Percentiles rank a stretch among this genome's conserved stretches.
Conservation (phyloP, 805 yeast species). For the Teunomyces gatunensis region DNA sequence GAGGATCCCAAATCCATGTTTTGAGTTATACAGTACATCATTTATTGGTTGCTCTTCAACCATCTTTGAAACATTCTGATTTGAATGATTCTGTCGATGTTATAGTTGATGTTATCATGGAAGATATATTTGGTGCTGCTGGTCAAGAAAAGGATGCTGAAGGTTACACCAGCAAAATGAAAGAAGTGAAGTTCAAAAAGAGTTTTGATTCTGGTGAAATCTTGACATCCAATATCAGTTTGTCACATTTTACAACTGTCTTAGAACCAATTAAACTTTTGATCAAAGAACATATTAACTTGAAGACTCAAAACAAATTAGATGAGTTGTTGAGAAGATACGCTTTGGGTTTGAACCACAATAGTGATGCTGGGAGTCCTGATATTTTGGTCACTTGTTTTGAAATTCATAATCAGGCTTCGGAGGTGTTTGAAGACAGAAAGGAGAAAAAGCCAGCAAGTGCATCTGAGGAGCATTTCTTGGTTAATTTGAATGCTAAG, state of each 20-base stretch:
- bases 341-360: conserved; percentile 75
- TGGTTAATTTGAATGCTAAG: conserved; percentile 69
- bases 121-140: conserved; percentile 86
- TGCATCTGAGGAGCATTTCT: conserved; percentile 59
- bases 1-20: conserved; percentile 94
- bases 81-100: conserved; percentile 63
- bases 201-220: conserved; percentile 86
- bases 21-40: conserved; percentile 84
- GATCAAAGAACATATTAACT: conserved; percentile 59
- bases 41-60: conserved; percentile 54
- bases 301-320: conserved; percentile 68
- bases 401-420: conserved; percentile 63
- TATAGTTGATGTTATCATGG: conserved; percentile 77
- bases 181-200: conserved; percentile 86
- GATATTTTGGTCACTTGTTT: conserved; percentile 69
- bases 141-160: conserved; percentile 95
- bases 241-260: conserved; percentile 55
- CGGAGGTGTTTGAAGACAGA: conserved; percentile 14
- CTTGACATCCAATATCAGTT: conserved; percentile 59
- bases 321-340: conserved; percentile 77
- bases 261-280: conserved; percentile 66
- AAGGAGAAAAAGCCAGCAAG: conserved; percentile 25
- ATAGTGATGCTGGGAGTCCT: conserved; percentile 53
- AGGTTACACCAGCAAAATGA: conserved; percentile 80
- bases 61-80: conserved; percentile 60